phyloP scores from a whole-genome alignment of 148 eudicot species.

The Rhododendron williamsianum region DNA sequence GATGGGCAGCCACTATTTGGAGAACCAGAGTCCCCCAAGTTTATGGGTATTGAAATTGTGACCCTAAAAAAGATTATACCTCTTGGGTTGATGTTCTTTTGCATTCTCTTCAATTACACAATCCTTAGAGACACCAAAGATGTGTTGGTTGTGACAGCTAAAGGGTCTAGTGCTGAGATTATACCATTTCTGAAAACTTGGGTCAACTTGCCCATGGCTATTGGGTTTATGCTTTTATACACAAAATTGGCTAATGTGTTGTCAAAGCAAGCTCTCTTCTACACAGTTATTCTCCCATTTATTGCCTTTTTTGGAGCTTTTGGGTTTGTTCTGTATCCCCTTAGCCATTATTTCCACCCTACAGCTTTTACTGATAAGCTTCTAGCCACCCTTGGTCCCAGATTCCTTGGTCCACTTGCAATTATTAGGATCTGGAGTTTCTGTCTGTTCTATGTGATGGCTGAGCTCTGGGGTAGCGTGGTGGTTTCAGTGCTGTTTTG shows the following conservation, averaged over 20 bases:
- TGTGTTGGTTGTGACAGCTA: conserved; percentile 94
- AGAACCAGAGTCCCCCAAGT: conserved; percentile 46
- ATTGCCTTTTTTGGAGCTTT: conserved; percentile 98
- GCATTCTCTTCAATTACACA: conserved; percentile 89
- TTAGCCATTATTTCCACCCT: conserved; percentile 84
- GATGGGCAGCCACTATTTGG: conserved; percentile 49
- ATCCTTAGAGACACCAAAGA: conserved; percentile 94
- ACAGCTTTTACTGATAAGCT: conserved; percentile 81
- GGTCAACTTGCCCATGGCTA: conserved; percentile 98
- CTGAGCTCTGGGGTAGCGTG: conserved; percentile 99
- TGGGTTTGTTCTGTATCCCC: conserved; percentile 89
- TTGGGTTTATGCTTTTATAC: conserved; percentile 92
- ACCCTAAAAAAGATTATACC: conserved; percentile 90
- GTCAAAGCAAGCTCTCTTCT: conserved; percentile 79
- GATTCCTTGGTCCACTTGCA: conserved; percentile 95
- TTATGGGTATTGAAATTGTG: conserved; percentile 66
- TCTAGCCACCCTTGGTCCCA: conserved; percentile 67
- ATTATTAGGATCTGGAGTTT: conserved; percentile 99
- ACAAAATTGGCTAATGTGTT: conserved; percentile 79
- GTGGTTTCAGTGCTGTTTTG: conserved; percentile 95
- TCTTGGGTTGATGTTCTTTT: conserved; percentile 95
- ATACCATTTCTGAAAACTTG: conserved; percentile 95
- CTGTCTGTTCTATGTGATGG: conserved; percentile 99
- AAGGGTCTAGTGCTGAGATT: conserved; percentile 98
- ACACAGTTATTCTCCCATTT: conserved; percentile 73